phyloP scores from a whole-genome alignment of 805 yeast genomes.

The Yamadazyma sp. region DNA sequence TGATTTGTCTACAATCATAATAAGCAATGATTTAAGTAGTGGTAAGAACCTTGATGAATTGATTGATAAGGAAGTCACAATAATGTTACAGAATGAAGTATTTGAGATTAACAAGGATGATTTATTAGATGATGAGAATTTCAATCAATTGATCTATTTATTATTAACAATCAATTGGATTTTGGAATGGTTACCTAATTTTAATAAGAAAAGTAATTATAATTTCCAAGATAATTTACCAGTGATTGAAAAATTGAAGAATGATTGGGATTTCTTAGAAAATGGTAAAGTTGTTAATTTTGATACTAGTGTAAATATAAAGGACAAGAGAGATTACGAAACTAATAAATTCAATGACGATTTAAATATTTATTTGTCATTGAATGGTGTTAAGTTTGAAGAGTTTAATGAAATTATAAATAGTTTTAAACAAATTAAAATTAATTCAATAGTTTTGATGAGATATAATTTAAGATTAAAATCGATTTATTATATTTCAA shows the following conservation, averaged over 20 bases:
- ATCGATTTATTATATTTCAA: constrained; percentile 49
- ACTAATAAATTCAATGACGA: constrained; percentile 7
- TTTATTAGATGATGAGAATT: constrained; percentile 49
- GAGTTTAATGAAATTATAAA: constrained; percentile 36
- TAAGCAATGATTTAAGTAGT: constrained; percentile 15
- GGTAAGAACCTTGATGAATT: constrained; percentile 11
- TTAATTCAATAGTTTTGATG: constrained; percentile 43
- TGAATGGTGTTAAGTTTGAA: constrained; percentile 25
- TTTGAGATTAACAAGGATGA: constrained; percentile 43
- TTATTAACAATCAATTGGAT: constrained; percentile 56
- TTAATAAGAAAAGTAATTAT: constrained; percentile 43
- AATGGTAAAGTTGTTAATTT: constrained; percentile 26
- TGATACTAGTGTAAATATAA: constrained; percentile 15
- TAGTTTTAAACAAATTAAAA: constrained; percentile 32
- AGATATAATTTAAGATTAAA: constrained; percentile 57
- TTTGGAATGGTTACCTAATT: constrained; percentile 55
- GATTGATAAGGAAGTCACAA: constrained; percentile 23
- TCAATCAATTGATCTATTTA: constrained; percentile 51
- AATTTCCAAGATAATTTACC: constrained; percentile 20
- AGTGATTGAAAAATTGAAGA: constrained; percentile 31
- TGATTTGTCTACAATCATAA: constrained; percentile 14
- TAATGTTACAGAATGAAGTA: constrained; percentile 22
- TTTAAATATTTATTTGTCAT: constrained; percentile 29
- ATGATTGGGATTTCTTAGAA: constrained; percentile 42
- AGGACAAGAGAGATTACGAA: constrained; percentile 8